Evolutionary conservation across 2,329 filamentous ascomycete genomes (phyloP).

Genomic region (Drechmeria coniospora): DNA sequence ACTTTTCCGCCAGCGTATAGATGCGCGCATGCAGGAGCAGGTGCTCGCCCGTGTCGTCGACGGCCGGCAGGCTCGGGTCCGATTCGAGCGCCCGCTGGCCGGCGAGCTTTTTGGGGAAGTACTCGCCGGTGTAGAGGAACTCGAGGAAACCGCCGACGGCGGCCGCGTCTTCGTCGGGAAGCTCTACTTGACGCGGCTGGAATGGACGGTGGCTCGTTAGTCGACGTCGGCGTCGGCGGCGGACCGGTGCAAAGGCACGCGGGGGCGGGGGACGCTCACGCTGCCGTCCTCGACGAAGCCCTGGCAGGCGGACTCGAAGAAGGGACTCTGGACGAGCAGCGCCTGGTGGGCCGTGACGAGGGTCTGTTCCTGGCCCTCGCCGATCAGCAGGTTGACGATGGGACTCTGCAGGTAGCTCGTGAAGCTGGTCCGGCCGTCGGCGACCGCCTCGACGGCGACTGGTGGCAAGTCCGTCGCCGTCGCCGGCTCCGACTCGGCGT

Average conservation of each 20-base stretch:
- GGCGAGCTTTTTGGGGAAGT: conserved; percentile 58
- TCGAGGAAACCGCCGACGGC: conserved; percentile 25
- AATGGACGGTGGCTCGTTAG: neutral
- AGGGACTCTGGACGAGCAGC: conserved; percentile 59
- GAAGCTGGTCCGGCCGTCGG: conserved; percentile 27
- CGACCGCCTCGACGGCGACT: conserved; percentile 20
- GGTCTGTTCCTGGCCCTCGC: conserved; percentile 39
- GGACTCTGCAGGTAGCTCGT: conserved; percentile 51
- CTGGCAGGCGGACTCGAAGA: conserved; percentile 48
- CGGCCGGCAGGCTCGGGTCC: conserved; percentile 46
- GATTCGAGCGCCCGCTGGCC: conserved; percentile 53
- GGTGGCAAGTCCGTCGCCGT: conserved; percentile 22
- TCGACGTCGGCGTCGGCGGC: neutral
- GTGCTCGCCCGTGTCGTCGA: conserved; percentile 68
- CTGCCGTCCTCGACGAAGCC: conserved; percentile 45
- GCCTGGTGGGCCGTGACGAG: conserved; percentile 67
- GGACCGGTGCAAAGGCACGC: neutral
- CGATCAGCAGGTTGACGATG: conserved; percentile 52
- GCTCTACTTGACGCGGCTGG: conserved; percentile 50
- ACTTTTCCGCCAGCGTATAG: conserved; percentile 76
- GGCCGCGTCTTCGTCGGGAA: conserved; percentile 26
- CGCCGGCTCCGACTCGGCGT: conserved; percentile 13
- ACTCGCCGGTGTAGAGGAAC: conserved; percentile 25
- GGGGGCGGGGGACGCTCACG: conserved; percentile 26
- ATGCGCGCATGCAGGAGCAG: conserved; percentile 79